A percentile compares a stretch with the other conserved stretches of the same genome.
phyloP scores from a whole-genome alignment of 2,329 filamentous ascomycete species.

The Fusarium humuli region DNA sequence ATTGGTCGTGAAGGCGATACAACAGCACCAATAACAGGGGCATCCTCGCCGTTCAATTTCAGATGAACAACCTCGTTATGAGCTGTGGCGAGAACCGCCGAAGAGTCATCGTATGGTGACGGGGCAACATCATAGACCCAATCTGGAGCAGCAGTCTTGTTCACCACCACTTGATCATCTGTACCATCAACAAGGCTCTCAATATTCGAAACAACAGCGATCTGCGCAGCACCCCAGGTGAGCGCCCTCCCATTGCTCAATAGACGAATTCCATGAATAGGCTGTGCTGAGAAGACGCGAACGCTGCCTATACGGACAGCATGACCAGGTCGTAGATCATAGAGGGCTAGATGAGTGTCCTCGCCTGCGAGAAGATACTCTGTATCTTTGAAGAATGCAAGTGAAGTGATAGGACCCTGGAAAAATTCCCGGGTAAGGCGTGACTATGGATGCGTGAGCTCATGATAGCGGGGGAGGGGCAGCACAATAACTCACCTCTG shows the following conservation, averaged over 20 bases:
- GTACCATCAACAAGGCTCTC: conserved; percentile 47
- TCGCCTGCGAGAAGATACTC: conserved; percentile 68
- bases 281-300: conserved; percentile 73
- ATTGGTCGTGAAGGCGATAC: conserved; percentile 81
- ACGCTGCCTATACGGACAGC: conserved; percentile 55
- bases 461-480: conserved; percentile 46
- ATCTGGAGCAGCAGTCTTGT: conserved; percentile 68
- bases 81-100: conserved; percentile 78
- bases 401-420: conserved; percentile 69
- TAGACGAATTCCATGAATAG: conserved; percentile 78
- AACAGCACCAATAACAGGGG: conserved; percentile 60
- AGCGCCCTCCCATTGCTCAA: conserved; percentile 57
- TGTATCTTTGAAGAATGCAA: conserved; percentile 61
- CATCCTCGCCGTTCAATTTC: conserved; percentile 45
- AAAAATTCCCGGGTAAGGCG: conserved; percentile 53
- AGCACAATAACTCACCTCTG: conserved; percentile 26
- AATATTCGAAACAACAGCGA: conserved; percentile 53
- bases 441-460: conserved; percentile 29
- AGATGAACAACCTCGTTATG: conserved; percentile 83
- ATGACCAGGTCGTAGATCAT: conserved; percentile 54
- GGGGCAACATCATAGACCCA: conserved; percentile 80
- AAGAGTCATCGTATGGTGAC: conserved; percentile 56
- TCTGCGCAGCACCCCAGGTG: conserved; percentile 76
- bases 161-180: conserved; percentile 29
- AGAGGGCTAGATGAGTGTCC: conserved; percentile 68